These are phyloP conservation scores for Lomentospora prolificans DNA, from an alignment of 2,329 filamentous ascomycete genomes.

Conservation along the genomic window DNA sequence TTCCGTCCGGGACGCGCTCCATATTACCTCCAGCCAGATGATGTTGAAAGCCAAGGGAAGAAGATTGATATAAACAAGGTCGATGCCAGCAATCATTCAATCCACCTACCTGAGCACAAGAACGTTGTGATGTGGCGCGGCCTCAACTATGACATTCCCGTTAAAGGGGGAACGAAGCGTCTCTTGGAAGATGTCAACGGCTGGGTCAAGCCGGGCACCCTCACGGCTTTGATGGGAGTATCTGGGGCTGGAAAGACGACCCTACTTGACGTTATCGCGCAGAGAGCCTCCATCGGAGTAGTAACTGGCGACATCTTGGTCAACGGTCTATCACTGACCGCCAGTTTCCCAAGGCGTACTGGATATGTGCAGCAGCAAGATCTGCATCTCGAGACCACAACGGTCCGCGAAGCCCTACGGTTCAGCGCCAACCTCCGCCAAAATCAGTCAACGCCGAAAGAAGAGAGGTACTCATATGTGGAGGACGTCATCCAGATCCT, in stretches of 20 bases:
- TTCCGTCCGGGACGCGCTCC: slow-evolving; percentile 43
- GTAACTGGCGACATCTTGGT: slow-evolving; percentile 62
- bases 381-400: slow-evolving; percentile 58
- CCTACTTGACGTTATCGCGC: slow-evolving; percentile 62
- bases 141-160: slow-evolving; percentile 51
- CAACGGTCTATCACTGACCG: slow-evolving; percentile 52
- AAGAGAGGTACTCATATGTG: slow-evolving; percentile 19
- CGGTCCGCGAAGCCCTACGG: slow-evolving; percentile 56
- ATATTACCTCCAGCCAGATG: too few species aligned
- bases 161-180: slow-evolving; percentile 54
- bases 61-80: too few species aligned
- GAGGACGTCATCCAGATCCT: slow-evolving; percentile 21
- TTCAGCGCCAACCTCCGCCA: slow-evolving; percentile 62
- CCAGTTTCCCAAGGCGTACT: slow-evolving; percentile 58
- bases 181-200: slow-evolving; percentile 65
- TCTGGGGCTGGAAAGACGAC: slow-evolving; percentile 71
- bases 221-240: slow-evolving; percentile 64
- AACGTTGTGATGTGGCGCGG: slow-evolving; percentile 44
- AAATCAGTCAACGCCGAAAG: slow-evolving; percentile 40
- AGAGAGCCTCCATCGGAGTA: slow-evolving; percentile 63
- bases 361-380: slow-evolving; percentile 67
- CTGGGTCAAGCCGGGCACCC: slow-evolving; percentile 66
- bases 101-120: background rate
- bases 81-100: background rate
- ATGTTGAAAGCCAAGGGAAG: slow-evolving; percentile 50